phyloP scores from a whole-genome alignment of 1,139 yeast genomes.

The Blastobotrys capitulatus region DNA sequence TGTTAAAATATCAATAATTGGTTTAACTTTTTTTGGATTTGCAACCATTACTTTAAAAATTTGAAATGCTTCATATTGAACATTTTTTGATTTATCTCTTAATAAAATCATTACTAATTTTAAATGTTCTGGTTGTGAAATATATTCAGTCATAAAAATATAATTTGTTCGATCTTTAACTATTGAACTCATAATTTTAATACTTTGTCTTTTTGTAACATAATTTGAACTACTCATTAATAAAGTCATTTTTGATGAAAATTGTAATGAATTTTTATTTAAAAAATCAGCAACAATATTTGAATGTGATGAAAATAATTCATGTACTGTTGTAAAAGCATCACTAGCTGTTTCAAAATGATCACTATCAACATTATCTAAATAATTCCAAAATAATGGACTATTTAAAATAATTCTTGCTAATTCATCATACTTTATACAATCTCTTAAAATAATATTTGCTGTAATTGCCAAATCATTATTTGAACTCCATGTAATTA shows the following conservation, averaged over 20 bases:
- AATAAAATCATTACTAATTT: conserved; percentile 80
- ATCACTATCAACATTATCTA: conserved; percentile 67
- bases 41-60: conserved; percentile 90
- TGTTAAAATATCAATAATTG: conserved; percentile 70
- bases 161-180: conserved; percentile 73
- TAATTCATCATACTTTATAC: conserved; percentile 72
- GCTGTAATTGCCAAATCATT: conserved; percentile 68
- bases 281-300: conserved; percentile 63
- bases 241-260: conserved; percentile 58
- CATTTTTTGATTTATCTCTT: conserved; percentile 82
- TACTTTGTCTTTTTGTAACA: conserved; percentile 88
- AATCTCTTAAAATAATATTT: conserved; percentile 80
- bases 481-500: conserved; percentile 66
- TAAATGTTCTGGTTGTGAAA: conserved; percentile 73
- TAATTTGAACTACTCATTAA: conserved; percentile 74
- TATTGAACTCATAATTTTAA: conserved; percentile 68
- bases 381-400: conserved; percentile 72
- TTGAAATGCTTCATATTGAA: conserved; percentile 87
- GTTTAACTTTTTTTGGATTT: conserved; percentile 82
- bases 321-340: conserved; percentile 65
- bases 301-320: conserved; percentile 59
- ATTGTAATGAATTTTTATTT: conserved; percentile 37
- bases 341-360: conserved; percentile 90
- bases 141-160: conserved; percentile 66
- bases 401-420: conserved; percentile 52